phyloP scores from a whole-genome alignment of 2,329 filamentous ascomycete species.

The Myriangium duriaei region DNA sequence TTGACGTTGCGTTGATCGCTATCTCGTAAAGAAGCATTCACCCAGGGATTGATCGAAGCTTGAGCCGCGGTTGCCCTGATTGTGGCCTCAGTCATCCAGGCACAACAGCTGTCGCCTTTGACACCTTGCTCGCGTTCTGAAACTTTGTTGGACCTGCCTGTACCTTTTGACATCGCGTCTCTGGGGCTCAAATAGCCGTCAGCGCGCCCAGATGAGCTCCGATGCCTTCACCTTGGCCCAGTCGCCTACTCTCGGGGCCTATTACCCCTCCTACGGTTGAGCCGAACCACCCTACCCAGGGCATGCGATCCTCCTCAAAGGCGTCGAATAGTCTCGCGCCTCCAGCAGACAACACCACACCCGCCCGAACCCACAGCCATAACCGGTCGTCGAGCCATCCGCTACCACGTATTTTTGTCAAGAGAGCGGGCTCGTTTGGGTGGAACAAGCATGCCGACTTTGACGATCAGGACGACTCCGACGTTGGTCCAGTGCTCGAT shows the following conservation, averaged over 20 bases:
- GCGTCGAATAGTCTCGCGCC: slow-evolving; percentile 4
- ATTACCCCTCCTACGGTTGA: slow-evolving; percentile 7
- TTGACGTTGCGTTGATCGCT: neutral
- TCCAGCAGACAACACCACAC: slow-evolving; percentile 10
- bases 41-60: neutral
- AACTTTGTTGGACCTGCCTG: neutral
- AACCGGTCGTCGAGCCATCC: slow-evolving; percentile 66
- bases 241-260: slow-evolving; percentile 18
- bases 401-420: slow-evolving; percentile 59
- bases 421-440: slow-evolving; percentile 32
- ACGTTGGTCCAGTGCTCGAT: slow-evolving; percentile 28
- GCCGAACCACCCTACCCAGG: neutral
- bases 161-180: too few relatives aligned
- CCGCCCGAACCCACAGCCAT: slow-evolving; percentile 17
- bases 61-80: neutral
- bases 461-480: slow-evolving; percentile 31
- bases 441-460: slow-evolving; percentile 17
- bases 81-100: neutral
- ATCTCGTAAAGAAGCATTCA: neutral
- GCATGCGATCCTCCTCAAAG: neutral
- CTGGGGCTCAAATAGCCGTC: neutral
- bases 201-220: slow-evolving; percentile 8
- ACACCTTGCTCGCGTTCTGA: neutral
- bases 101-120: neutral
- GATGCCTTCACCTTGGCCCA: slow-evolving; percentile 23